Evolutionary conservation across 345 rosid species (phyloP), one percentile per base, ranked within the genome.

Genomic region (Citrus sp.): DNA sequence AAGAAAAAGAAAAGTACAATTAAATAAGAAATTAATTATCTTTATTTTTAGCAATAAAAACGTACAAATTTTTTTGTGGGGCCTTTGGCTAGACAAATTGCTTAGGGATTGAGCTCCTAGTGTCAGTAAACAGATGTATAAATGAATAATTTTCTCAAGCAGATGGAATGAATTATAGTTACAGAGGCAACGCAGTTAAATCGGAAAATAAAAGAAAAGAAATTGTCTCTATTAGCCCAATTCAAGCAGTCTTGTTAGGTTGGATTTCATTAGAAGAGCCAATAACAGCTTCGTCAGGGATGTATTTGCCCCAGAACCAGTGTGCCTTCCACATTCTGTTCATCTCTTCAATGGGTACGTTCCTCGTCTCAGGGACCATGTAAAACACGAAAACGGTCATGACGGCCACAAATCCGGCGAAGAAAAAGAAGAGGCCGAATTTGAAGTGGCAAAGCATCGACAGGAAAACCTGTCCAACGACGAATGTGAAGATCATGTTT

Each of bases 401-500:
- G 24, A 84, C 2, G 0, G 84, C 1, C 2, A 84, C 88, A 1
- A 76, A 89, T 10, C 71, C 83, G 0, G 78, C 91, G 6, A 89
- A 89, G 85, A 89, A 86, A 49, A 86, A 81, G 88, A 88, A 89
- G 72, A 89, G 87, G 0, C 87, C 92, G 9, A 84, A 85, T 76
- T 89, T 89, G 74, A 89, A 35, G 70, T 81, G 80, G 80, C 92
- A 88, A 28, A 88, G 92, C 92, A 89, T 83, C 9, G 91, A 5
- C 54, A 88, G 81, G 79, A 89, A 89, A 76, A 72, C 81, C 32
- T 89, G 92, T 19, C 79, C 92, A 30, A 88, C 81, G 27, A 88
- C 6, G 64, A 89, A 89, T 9, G 91, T 86, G 89, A 89, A 89
- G 19, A 83, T 7, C 92, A 89, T 86, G 86, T 89, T 89, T 3